These are phyloP conservation scores for Candida endomychidarum DNA, from an alignment of 805 yeast genomes.

Conservation along the genomic window DNA sequence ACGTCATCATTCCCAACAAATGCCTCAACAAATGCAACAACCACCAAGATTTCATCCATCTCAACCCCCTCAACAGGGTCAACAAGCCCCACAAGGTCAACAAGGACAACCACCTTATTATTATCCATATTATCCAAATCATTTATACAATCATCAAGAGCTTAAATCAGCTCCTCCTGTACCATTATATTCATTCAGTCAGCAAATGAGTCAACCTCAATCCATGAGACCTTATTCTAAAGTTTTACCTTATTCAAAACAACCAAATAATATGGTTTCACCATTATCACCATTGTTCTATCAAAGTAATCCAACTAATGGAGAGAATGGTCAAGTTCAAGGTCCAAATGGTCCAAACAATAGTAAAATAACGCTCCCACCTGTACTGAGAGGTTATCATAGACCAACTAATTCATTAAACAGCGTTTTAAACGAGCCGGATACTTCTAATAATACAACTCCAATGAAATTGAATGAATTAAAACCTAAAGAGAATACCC, in stretches of 20 bases:
- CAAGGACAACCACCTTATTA: not conserved
- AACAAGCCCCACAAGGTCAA: not conserved
- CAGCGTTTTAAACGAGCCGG: conserved; percentile 8
- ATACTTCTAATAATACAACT: conserved; percentile 7
- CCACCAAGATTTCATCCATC: not conserved
- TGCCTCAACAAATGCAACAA: not conserved
- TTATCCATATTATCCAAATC: conserved; percentile 8
- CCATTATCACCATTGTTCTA: conserved; percentile 44
- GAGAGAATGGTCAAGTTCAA: not conserved
- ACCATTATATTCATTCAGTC: conserved; percentile 17
- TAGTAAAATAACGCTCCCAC: conserved; percentile 12
- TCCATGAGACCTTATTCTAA: conserved; percentile 9
- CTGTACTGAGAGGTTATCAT: conserved; percentile 10
- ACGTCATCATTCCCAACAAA: not conserved
- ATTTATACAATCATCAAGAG: conserved; percentile 5
- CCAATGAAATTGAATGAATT: conserved; percentile 6
- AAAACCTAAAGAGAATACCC: conserved; percentile 13
- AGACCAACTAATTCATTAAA: conserved; percentile 10
- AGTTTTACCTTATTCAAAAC: conserved; percentile 14
- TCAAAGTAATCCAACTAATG: conserved; percentile 19
- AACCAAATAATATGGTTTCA: conserved; percentile 28
- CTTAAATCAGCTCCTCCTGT: conserved; percentile 27
- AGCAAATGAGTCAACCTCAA: conserved; percentile 13
- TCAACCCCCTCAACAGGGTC: not conserved
- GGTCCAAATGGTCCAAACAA: not conserved